Evolutionary conservation across 495 filamentous ascomycete genomes (phyloP).

Genomic region (Haplographium delicatum): DNA sequence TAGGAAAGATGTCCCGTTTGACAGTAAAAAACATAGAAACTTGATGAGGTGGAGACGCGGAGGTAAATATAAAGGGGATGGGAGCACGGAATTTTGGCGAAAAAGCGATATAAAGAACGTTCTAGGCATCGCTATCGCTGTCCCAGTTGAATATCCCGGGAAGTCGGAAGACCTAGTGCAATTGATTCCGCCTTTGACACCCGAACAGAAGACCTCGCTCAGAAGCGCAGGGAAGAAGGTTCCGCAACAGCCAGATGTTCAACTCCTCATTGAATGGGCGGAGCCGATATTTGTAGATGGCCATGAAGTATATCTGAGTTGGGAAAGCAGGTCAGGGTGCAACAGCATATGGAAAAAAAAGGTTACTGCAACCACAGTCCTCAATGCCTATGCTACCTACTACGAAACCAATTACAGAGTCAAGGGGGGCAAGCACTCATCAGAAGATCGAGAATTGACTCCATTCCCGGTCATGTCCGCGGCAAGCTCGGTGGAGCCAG

Average conservation of each 20-base stretch:
- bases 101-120: neutral
- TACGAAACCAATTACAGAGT: neutral
- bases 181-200: neutral
- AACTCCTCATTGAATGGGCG: constrained; percentile 6
- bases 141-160: constrained; percentile 3
- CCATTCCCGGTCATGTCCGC: neutral
- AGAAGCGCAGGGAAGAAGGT: neutral
- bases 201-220: neutral
- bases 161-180: constrained; percentile 2
- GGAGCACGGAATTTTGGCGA: neutral
- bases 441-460: too few species aligned
- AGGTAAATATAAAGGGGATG: neutral
- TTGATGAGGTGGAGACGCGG: constrained; percentile 2
- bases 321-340: constrained; percentile 9
- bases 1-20: constrained; percentile 1
- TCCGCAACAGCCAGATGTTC: constrained; percentile 6
- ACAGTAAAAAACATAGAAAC: neutral
- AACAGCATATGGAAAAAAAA: constrained; percentile 4
- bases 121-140: neutral
- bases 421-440: constrained; percentile 1
- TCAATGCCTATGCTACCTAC: neutral
- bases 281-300: neutral
- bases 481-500: neutral
- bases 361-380: neutral
- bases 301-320: neutral